Evolutionary conservation across 495 filamentous ascomycete species (phyloP).

Genomic region (Daldinia concentrica): DNA sequence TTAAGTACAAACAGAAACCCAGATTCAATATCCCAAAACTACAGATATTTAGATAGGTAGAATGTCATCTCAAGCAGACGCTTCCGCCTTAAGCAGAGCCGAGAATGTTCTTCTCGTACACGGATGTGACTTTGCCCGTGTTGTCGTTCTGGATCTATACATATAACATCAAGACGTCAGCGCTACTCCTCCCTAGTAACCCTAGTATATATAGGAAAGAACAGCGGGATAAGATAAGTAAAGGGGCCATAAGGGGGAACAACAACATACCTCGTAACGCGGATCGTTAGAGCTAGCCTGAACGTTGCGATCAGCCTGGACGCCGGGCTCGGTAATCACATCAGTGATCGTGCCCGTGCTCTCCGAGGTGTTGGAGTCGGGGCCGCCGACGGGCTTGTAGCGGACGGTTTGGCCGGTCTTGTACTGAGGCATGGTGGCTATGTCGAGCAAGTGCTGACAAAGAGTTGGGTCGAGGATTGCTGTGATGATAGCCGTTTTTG

Average conservation of each 20-base stretch:
- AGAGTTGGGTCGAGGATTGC: constrained; percentile 1
- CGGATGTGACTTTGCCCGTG: constrained; percentile 52
- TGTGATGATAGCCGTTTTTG: constrained; percentile 1
- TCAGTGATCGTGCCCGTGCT: constrained; percentile 51
- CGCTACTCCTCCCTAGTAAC: no score
- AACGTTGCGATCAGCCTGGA: constrained; percentile 53
- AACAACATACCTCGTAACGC: constrained; percentile 52
- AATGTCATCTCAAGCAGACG: neutral
- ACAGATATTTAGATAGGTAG: no score
- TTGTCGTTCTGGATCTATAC: constrained; percentile 54
- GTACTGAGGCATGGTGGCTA: constrained; percentile 35
- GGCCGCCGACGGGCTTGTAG: constrained; percentile 56
- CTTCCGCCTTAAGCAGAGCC: constrained; percentile 38
- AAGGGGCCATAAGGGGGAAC: neutral
- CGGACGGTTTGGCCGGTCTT: constrained; percentile 48
- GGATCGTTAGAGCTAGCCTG: constrained; percentile 51
- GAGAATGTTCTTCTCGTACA: constrained; percentile 56
- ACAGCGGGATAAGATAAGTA: no score
- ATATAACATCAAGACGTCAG: neutral
- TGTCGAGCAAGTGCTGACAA: neutral
- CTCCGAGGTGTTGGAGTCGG: constrained; percentile 52
- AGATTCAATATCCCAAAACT: neutral
- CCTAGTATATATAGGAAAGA: no score
- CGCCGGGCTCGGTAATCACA: constrained; percentile 52
- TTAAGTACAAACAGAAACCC: neutral